Conservation (phyloP, 495 filamentous ascomycete genomes). For the Penicillium flavigenum region DNA sequence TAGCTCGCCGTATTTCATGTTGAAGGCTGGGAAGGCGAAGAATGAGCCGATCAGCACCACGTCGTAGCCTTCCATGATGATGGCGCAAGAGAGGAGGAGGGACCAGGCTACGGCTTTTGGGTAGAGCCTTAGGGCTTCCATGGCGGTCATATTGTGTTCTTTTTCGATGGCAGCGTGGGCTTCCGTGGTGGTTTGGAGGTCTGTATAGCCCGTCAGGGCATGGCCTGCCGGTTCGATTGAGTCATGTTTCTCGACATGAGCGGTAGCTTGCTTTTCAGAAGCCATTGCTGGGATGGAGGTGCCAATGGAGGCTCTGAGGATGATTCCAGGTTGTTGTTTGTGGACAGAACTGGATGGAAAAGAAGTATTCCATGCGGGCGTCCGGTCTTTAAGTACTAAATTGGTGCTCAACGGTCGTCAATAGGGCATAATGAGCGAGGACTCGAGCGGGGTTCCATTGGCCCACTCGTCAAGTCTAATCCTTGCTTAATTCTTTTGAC, state of each 20-base stretch:
- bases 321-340: background rate
- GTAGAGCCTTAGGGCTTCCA: constrained; percentile 46
- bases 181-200: constrained; percentile 26
- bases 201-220: background rate
- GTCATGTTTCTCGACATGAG: constrained; percentile 9
- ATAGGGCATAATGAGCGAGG: constrained; percentile 2
- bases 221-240: background rate
- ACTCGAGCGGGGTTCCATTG: constrained; percentile 2
- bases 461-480: background rate
- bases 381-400: background rate
- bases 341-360: background rate
- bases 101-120: constrained; percentile 54
- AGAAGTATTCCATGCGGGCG: background rate
- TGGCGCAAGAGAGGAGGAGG: constrained; percentile 47
- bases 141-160: constrained; percentile 42
- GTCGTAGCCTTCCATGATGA: constrained; percentile 58
- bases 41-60: constrained; percentile 47
- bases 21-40: constrained; percentile 52
- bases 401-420: background rate
- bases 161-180: constrained; percentile 13
- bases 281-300: background rate
- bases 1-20: constrained; percentile 61
- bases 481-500: background rate
- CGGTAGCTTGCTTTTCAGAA: constrained; percentile 6
- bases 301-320: background rate